phyloP scores from a whole-genome alignment of 116 monocot genomes.

The Thalassia testudinum region DNA sequence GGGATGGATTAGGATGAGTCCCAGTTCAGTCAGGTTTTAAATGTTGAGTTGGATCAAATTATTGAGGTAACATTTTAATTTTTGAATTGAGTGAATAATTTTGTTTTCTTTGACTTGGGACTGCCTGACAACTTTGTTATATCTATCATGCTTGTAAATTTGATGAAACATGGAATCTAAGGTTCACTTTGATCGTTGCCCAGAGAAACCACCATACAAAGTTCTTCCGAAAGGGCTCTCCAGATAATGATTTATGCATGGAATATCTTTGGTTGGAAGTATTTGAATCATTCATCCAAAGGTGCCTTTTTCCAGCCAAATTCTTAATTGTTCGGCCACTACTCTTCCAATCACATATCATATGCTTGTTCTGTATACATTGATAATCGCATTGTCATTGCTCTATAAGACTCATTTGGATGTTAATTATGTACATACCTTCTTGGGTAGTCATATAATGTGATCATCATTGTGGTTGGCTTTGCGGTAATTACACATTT shows the following conservation, averaged over 20 bases:
- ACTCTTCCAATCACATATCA: no score
- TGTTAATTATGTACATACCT: not conserved
- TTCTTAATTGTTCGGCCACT: no score
- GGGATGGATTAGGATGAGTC: no score
- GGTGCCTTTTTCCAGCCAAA: no score
- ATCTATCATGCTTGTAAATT: constrained; percentile 55
- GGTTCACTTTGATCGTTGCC: constrained; percentile 71
- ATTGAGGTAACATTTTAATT: constrained; percentile 7
- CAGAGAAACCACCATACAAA: constrained; percentile 96
- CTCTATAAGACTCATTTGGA: not conserved
- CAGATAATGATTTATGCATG: no score
- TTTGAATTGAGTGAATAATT: not conserved
- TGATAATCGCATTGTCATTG: not conserved
- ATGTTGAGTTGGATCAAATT: constrained; percentile 17
- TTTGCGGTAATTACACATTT: not conserved
- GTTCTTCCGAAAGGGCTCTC: constrained; percentile 40
- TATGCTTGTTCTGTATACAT: not conserved
- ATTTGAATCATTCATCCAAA: no score
- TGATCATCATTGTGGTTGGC: not conserved
- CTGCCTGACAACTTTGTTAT: not conserved
- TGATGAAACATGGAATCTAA: constrained; percentile 63
- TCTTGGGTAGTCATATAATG: not conserved
- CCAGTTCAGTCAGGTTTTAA: constrained; percentile 15
- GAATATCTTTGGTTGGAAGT: no score
- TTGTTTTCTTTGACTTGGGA: no score